These are phyloP conservation scores for Pseudoscleropodium purum DNA, from an alignment of 225 moss, liverwort and hornwort genomes.

Conservation along the genomic window DNA sequence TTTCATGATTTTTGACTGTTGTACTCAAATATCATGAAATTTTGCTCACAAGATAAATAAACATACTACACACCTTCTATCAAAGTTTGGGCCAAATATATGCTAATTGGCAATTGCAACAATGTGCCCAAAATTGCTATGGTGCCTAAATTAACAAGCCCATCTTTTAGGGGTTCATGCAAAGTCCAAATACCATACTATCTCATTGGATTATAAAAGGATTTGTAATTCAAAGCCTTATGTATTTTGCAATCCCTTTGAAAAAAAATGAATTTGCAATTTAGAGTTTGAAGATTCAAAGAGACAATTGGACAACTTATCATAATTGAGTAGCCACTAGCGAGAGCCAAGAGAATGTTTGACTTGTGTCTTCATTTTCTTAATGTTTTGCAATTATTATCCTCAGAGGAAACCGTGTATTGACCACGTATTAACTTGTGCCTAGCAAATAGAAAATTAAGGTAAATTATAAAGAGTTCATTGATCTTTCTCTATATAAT, in stretches of 20 bases:
- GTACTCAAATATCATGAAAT: too few relatives aligned
- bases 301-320: neutral
- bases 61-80: too few relatives aligned
- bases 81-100: too few relatives aligned
- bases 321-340: neutral
- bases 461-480: accelerated
- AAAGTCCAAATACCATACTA: too few relatives aligned
- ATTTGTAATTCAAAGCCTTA: neutral
- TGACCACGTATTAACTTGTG: neutral
- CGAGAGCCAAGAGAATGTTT: neutral
- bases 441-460: neutral
- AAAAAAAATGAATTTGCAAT: neutral
- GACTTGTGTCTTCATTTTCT: neutral
- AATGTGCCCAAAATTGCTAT: too few relatives aligned
- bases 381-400: neutral
- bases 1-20: too few relatives aligned
- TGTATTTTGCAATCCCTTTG: neutral
- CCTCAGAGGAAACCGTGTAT: accelerated
- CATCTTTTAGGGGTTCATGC: too few relatives aligned
- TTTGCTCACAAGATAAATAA: too few relatives aligned
- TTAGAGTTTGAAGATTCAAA: neutral
- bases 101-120: too few relatives aligned
- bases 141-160: too few relatives aligned
- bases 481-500: too few relatives aligned
- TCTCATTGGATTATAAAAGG: neutral